Conservation (phyloP, 495 filamentous ascomycete species). For the Oleoguttula mirabilis region DNA sequence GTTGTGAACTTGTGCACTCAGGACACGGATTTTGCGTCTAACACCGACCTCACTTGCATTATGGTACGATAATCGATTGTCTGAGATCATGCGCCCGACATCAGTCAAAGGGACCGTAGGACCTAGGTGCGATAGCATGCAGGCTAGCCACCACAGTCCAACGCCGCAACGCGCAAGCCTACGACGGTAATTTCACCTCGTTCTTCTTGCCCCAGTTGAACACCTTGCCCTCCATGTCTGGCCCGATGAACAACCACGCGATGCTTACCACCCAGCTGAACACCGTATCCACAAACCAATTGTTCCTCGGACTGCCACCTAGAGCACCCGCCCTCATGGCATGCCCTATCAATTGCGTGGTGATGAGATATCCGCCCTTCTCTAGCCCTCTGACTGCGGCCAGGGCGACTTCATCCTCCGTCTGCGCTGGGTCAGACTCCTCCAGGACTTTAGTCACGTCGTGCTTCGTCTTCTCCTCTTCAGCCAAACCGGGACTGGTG, state of each 20-base stretch:
- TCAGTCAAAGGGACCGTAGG: too few species aligned
- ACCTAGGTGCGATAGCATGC: too few species aligned
- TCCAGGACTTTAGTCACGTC: conserved; percentile 70
- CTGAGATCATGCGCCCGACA: too few species aligned
- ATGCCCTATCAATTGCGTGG: conserved; percentile 54
- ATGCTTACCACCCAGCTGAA: conserved; percentile 43
- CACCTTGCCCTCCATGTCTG: conserved; percentile 49
- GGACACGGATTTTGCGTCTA: too few species aligned
- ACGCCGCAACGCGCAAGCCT: too few species aligned
- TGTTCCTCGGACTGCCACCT: conserved; percentile 48
- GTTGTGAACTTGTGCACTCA: too few species aligned
- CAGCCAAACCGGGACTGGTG: conserved; percentile 56
- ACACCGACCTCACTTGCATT: too few species aligned
- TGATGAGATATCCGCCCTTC: conserved; percentile 63
- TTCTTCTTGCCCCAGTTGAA: conserved; percentile 47
- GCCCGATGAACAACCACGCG: conserved; percentile 49
- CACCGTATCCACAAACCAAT: conserved; percentile 49
- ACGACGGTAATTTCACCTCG: conserved; percentile 26
- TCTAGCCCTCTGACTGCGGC: conserved; percentile 64
- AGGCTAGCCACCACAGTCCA: too few species aligned
- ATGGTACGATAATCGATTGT: too few species aligned
- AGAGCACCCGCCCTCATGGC: conserved; percentile 51
- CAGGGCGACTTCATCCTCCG: conserved; percentile 61
- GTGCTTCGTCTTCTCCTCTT: conserved; percentile 73
- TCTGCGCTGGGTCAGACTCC: conserved; percentile 66